Evolutionary conservation across 768 basidiomycete genomes (phyloP).

Genomic region (Boletus barrowsii): DNA sequence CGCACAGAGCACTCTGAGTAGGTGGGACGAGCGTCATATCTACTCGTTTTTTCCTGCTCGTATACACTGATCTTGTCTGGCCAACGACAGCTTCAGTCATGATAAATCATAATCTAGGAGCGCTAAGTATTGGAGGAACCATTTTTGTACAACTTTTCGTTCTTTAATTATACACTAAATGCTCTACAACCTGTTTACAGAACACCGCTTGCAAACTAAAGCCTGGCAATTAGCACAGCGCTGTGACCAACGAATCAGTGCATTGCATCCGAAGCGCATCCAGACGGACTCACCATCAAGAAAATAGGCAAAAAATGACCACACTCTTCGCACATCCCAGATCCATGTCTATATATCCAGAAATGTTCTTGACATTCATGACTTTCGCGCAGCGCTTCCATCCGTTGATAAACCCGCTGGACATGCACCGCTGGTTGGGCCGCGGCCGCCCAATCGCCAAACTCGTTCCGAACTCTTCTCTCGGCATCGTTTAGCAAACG

Average conservation of each 20-base stretch:
- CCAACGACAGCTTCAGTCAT: neutral
- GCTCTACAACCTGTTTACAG: conserved; percentile 25
- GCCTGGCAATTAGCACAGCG: conserved; percentile 23
- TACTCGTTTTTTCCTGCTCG: neutral
- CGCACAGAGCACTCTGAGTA: conserved; percentile 1
- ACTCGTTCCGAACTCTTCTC: conserved; percentile 24
- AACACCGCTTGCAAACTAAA: conserved; percentile 27
- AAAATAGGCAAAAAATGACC: conserved; percentile 35
- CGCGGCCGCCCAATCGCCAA: conserved; percentile 12
- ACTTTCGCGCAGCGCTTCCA: conserved; percentile 41
- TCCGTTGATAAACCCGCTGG: conserved; percentile 19
- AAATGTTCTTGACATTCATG: conserved; percentile 50
- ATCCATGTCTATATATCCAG: conserved; percentile 46
- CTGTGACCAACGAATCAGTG: conserved; percentile 11
- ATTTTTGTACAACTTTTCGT: neutral
- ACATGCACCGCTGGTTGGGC: conserved; percentile 16
- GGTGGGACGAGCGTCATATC: neutral
- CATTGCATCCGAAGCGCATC: neutral
- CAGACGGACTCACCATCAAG: conserved; percentile 42
- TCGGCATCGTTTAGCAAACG: conserved; percentile 30
- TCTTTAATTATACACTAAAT: neutral
- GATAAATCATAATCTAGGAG: neutral
- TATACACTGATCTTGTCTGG: neutral
- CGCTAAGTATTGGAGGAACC: neutral
- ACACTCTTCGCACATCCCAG: conserved; percentile 48